Base-by-base conservation (phyloP, 2,329 filamentous ascomycete species). In the Aspergillus neotritici region DNA sequence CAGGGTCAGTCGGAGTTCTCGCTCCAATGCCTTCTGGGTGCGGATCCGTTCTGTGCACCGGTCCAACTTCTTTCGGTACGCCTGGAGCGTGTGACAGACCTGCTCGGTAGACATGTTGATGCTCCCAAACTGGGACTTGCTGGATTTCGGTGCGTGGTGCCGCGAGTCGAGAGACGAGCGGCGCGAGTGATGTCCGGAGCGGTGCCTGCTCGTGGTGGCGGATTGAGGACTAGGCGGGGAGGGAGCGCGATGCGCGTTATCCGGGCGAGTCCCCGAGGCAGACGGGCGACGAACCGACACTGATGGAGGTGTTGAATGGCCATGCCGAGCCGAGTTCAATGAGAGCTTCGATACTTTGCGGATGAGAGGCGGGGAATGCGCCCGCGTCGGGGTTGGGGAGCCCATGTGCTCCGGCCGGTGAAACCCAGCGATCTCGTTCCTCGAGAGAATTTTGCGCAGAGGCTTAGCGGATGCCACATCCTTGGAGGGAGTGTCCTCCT, bases 381-480 rank as follows among this genome's bases (percentile, higher is more conserved):
- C 69, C n/a, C 71, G 67, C 5, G 68, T 66, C 4, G 65, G 66
- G 4, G 67, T 67, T 11, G 69, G 64, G 4, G 67, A 70, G 12
- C 62, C 60, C n/a, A 72, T 66, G 15, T 63, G 65, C n/a, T 72
- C 69, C 13, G 72, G 69, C 41, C 73, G 69, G 49, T 78, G 74
- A 41, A 94, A 90, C 48, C 90, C 87, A 7, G 88, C 86, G 32
- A 97, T 71, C 57, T 97, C 91, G 1, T 85, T 83, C 55, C 86
- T 88, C 2, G 90, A 95, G 28, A 97, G 73, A 7, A 98, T 86
- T 43, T 87, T 85, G 41, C 93, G 79, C 29, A 97, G 69, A 4
- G 91, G 90, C 25, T 82, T 82, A 31, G 75, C 73, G 1, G 79
- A 72, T 2, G 78, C 70, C 14, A 67, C 59, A 34, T 75, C 73